These are phyloP conservation scores for Chrysosphaeria jannelii DNA, from an alignment of 2,329 filamentous ascomycete genomes.

Conservation along the genomic window DNA sequence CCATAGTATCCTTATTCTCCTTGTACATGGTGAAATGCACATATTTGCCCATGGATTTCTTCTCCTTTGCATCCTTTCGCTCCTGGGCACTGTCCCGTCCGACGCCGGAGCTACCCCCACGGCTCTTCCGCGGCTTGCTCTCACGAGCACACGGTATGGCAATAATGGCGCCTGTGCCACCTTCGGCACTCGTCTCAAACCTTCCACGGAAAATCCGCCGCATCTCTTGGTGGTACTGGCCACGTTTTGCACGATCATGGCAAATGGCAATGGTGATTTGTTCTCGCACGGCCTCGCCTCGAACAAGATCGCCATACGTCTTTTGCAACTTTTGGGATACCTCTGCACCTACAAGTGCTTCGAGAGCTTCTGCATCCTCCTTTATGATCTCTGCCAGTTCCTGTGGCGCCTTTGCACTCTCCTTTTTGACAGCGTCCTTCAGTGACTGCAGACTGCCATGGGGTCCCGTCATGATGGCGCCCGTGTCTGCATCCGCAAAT, in stretches of 20 bases:
- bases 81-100: slow-evolving; percentile 3
- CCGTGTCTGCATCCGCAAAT: slow-evolving; percentile 19
- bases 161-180: slow-evolving; percentile 23
- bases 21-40: slow-evolving; percentile 85
- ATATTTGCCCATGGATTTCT: slow-evolving; percentile 17
- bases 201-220: slow-evolving; percentile 53
- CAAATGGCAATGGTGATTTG: slow-evolving; percentile 12
- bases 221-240: slow-evolving; percentile 26
- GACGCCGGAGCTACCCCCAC: slow-evolving; percentile 3
- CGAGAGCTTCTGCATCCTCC: slow-evolving; percentile 10
- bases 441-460: neutral
- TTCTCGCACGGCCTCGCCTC: slow-evolving; percentile 6
- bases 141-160: slow-evolving; percentile 11
- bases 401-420: slow-evolving; percentile 6
- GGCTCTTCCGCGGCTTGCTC: slow-evolving; percentile 4
- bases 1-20: slow-evolving; percentile 93
- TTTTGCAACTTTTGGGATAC: slow-evolving; percentile 13
- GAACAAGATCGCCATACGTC: slow-evolving; percentile 11
- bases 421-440: too few species aligned
- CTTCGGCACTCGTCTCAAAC: slow-evolving; percentile 41
- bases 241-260: slow-evolving; percentile 15
- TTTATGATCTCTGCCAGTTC: too few species aligned
- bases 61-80: slow-evolving; percentile 1
- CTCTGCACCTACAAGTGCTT: slow-evolving; percentile 11
- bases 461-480: slow-evolving; percentile 28